Evolutionary conservation across 2,329 filamentous ascomycete genomes (phyloP).

Genomic region (Capronia coronata): DNA sequence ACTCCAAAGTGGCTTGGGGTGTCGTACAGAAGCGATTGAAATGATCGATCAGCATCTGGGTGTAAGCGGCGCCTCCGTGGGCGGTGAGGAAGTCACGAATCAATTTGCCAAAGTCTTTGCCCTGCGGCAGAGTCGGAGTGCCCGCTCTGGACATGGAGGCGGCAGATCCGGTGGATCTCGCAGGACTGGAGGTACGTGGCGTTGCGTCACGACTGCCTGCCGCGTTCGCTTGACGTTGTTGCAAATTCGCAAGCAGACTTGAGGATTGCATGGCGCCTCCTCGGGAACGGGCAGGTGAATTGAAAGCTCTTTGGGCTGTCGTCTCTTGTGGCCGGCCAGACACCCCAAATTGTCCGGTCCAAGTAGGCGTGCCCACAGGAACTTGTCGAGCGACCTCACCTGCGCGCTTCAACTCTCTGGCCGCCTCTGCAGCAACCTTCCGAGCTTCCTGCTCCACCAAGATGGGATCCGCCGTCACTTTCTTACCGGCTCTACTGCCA

Average conservation of each 20-base stretch:
- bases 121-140: constrained; percentile 36
- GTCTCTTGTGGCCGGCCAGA: constrained; percentile 61
- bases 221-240: constrained; percentile 48
- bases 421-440: constrained; percentile 69
- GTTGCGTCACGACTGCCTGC: constrained; percentile 15
- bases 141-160: constrained; percentile 21
- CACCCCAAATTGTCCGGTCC: constrained; percentile 80
- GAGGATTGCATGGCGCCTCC: constrained; percentile 34
- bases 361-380: constrained; percentile 80
- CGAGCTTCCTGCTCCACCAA: constrained; percentile 79
- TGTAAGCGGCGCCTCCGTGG: constrained; percentile 72
- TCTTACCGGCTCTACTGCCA: constrained; percentile 51
- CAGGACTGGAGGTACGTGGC: constrained; percentile 24
- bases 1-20: constrained; percentile 63
- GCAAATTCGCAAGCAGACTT: constrained; percentile 52
- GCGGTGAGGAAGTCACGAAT: constrained; percentile 72
- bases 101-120: constrained; percentile 60
- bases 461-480: constrained; percentile 64
- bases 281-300: constrained; percentile 24
- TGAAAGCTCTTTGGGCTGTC: constrained; percentile 42
- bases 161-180: constrained; percentile 24
- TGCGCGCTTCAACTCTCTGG: constrained; percentile 65
- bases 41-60: constrained; percentile 81
- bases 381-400: constrained; percentile 64
- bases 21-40: constrained; percentile 76